phyloP scores from a whole-genome alignment of 2,329 filamentous ascomycete species.

The Orbilia brochopaga region DNA sequence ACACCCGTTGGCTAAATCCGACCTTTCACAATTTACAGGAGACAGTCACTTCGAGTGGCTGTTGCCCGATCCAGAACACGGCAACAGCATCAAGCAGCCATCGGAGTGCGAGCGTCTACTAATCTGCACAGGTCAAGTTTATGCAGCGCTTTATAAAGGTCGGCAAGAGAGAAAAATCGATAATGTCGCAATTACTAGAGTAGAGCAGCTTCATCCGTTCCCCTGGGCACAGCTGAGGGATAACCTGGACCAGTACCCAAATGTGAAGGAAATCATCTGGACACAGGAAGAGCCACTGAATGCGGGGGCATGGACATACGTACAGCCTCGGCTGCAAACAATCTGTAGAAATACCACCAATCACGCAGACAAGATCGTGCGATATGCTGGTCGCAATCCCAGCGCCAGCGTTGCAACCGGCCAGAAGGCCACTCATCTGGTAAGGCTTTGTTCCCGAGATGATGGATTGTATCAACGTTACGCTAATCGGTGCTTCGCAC shows the following conservation, averaged over 20 bases:
- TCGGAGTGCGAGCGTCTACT: constrained; percentile 94
- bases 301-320: constrained; percentile 94
- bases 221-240: constrained; percentile 96
- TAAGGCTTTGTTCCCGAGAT: constrained; percentile 4
- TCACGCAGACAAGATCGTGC: constrained; percentile 92
- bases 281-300: constrained; percentile 97
- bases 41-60: constrained; percentile 97
- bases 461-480: too few species aligned
- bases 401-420: constrained; percentile 94
- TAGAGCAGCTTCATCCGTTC: constrained; percentile 99
- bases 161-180: constrained; percentile 84
- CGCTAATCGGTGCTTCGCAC: constrained; percentile 4
- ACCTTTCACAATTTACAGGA: constrained; percentile 86
- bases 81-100: constrained; percentile 74
- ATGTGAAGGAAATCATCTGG: constrained; percentile 97
- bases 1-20: constrained; percentile 87
- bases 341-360: constrained; percentile 77
- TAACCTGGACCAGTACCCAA: constrained; percentile 95
- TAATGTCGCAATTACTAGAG: constrained; percentile 89
- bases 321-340: constrained; percentile 96
- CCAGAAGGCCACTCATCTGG: constrained; percentile 75
- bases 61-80: constrained; percentile 86
- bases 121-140: constrained; percentile 93
- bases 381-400: constrained; percentile 93
- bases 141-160: constrained; percentile 86